Conservation (phyloP, 164 flowering plant genomes). For the Tetracentron sinense region DNA sequence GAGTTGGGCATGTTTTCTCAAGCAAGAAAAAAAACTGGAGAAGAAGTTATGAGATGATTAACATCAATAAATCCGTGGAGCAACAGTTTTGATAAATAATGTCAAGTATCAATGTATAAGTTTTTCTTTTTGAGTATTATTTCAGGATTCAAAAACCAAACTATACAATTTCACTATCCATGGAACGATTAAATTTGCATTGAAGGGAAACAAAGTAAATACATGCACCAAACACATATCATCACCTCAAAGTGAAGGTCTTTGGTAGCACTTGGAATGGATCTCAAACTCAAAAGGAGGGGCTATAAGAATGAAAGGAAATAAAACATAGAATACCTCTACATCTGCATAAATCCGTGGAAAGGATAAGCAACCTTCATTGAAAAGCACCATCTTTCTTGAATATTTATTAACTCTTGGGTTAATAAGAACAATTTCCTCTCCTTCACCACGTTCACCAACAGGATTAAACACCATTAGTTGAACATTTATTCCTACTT, state of each 20-base stretch:
- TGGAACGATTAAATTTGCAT: not conserved
- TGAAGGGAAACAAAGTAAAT: not conserved
- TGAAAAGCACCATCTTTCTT: slow-evolving; percentile 47
- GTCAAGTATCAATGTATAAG: not conserved
- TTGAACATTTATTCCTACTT: slow-evolving; percentile 90
- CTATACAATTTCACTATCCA: not conserved
- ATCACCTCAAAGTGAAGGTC: not conserved
- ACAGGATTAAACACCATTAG: slow-evolving; percentile 92
- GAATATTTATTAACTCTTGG: slow-evolving; percentile 70
- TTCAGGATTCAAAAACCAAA: not conserved
- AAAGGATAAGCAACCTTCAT: slow-evolving; percentile 96
- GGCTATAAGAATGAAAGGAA: not conserved
- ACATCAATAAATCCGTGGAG: too few species aligned
- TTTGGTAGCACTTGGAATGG: not conserved
- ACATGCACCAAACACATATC: not conserved
- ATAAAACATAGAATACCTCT: slow-evolving; percentile 35
- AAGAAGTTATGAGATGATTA: too few species aligned
- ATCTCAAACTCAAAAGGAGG: not conserved
- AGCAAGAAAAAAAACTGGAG: not conserved
- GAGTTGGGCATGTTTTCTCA: not conserved
- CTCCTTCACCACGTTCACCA: slow-evolving; percentile 88
- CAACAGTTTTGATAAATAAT: too few species aligned
- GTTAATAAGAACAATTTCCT: slow-evolving; percentile 90
- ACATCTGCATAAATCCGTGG: slow-evolving; percentile 91
- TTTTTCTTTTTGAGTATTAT: too few species aligned